Conservation (phyloP, 352 stramenopile species). For the Phytophthora tentaculata region DNA sequence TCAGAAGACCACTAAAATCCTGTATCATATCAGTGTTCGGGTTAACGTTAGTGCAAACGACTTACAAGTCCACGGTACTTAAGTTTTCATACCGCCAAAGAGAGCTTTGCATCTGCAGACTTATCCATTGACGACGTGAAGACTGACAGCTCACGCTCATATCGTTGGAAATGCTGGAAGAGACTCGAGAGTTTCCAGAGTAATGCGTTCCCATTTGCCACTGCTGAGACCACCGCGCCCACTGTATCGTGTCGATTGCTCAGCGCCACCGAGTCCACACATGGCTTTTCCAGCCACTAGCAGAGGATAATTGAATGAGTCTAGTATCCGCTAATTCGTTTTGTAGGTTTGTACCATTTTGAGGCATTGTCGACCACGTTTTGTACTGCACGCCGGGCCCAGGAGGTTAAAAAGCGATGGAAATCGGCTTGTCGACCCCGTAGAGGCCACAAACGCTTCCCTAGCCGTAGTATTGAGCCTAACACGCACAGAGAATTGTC, state of each 20-base stretch:
- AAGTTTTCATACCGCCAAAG: constrained; percentile 12
- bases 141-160: constrained; percentile 25
- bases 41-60: not conserved
- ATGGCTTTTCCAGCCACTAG: constrained; percentile 37
- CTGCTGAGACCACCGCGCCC: constrained; percentile 17
- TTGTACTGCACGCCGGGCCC: constrained; percentile 34
- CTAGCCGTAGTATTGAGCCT: constrained; percentile 25
- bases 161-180: constrained; percentile 35
- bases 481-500: not conserved
- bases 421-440: constrained; percentile 7
- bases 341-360: constrained; percentile 19
- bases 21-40: constrained; percentile 4
- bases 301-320: not conserved
- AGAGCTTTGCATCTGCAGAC: constrained; percentile 5
- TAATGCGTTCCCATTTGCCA: not conserved
- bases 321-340: not conserved
- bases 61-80: not conserved
- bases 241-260: constrained; percentile 29
- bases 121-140: constrained; percentile 11
- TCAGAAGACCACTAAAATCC: constrained; percentile 22
- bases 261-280: constrained; percentile 19
- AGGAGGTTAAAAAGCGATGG: constrained; percentile 34
- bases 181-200: constrained; percentile 26
- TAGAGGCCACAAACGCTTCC: constrained; percentile 21
- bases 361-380: constrained; percentile 24